A percentile compares a stretch with the other conserved stretches of the same genome.
phyloP scores from a whole-genome alignment of 192 early-diverging fungal species.

The Anaeromyces robustus region DNA sequence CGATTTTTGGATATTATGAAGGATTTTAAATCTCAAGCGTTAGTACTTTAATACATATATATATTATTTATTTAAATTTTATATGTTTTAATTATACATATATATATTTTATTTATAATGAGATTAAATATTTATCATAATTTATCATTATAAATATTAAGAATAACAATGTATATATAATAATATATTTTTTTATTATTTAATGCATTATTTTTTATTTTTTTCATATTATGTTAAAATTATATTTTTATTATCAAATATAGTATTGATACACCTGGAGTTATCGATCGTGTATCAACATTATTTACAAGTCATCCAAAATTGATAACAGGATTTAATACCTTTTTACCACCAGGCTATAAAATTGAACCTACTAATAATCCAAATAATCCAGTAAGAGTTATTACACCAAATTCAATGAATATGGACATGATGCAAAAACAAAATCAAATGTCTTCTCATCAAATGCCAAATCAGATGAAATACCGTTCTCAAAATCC shows the following conservation, averaged over 20 bases:
- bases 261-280: constrained; percentile 90
- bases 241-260: neutral
- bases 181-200: no score
- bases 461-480: neutral
- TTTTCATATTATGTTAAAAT: no score
- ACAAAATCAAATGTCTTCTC: neutral
- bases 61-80: no score
- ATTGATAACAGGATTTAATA: constrained; percentile 95
- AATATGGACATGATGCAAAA: neutral
- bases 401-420: constrained; percentile 68
- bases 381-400: constrained; percentile 62
- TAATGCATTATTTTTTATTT: no score
- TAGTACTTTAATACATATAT: neutral
- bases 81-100: no score
- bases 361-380: constrained; percentile 80
- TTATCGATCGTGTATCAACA: constrained; percentile 92
- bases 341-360: constrained; percentile 96
- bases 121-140: no score
- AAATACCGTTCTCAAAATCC: neutral
- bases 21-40: neutral
- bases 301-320: constrained; percentile 78
- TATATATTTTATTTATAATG: no score
- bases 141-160: no score
- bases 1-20: neutral
- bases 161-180: no score